phyloP scores from a whole-genome alignment of 169 alveolate genomes.

The Eimeria zaria region DNA sequence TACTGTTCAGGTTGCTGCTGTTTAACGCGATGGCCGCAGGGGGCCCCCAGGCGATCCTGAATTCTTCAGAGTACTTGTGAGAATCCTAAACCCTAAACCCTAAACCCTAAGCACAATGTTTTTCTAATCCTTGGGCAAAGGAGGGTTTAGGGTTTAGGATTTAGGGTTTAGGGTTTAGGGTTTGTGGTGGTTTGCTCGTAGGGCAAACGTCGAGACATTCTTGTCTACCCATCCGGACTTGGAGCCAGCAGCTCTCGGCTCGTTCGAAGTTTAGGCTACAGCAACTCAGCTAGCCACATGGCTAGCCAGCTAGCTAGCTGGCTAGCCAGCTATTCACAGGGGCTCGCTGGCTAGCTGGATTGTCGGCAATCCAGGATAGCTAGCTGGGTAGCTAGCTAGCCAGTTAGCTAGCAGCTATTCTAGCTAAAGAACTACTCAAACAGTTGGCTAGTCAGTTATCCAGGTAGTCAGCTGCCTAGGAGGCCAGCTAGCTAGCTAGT shows the following conservation, averaged over 20 bases:
- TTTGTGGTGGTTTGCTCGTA: slow-evolving; percentile 8
- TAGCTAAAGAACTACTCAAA: too few species aligned
- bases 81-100: not conserved
- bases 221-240: slow-evolving; percentile 6
- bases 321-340: too few species aligned
- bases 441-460: not conserved
- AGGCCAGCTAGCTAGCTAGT: not conserved
- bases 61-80: not conserved
- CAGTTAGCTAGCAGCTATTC: too few species aligned
- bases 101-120: not conserved
- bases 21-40: slow-evolving; percentile 47
- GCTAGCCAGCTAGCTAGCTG: too few species aligned
- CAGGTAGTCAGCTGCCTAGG: not conserved
- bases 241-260: slow-evolving; percentile 44
- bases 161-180: slow-evolving; percentile 31
- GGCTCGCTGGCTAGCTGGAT: too few species aligned
- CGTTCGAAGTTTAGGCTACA: not conserved
- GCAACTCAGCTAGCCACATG: not conserved
- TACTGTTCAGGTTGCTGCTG: slow-evolving; percentile 48
- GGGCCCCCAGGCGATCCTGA: slow-evolving; percentile 11
- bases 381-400: too few species aligned
- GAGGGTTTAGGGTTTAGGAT: slow-evolving; percentile 13
- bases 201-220: not conserved
- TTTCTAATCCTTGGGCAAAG: not conserved
- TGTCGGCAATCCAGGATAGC: too few species aligned